Base-by-base conservation (phyloP, 768 basidiomycete species). In the Terana coerulea region DNA sequence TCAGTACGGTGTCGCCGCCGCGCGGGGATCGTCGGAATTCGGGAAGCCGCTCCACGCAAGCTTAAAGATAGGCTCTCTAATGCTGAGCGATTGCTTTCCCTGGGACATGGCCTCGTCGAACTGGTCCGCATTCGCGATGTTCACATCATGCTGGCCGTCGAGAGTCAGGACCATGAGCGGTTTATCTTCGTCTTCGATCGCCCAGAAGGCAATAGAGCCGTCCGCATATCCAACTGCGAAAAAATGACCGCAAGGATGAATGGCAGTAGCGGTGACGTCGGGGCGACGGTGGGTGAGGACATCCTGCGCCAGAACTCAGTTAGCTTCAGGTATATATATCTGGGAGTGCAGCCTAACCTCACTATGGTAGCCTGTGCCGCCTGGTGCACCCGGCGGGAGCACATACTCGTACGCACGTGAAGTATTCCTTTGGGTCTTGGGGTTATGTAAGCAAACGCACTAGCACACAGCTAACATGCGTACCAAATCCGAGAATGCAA, bases 181-280 rank as follows among this genome's bases (percentile, higher is more conserved):
- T 47, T 80, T 79, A 51, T 86, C 83, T 54, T 86, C 78, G 56
- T 94, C 90, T 39, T 88, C 83, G 2, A 84, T 69, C 0, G 88
- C 83, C 86, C 91, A 93, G 64, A 94, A 89, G 4, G 85, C 80
- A 28, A 95, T 76, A 45, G 80, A 84, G 7, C 93, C 91, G 64
- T 95, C 93, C 15, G 80, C 74, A 61, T 94, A 79, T 0, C 93
- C 92, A 11, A 81, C 84, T 19, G 80, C 88, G 53, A 95, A 86
- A 53, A 91, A 75, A 53, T 91, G 83, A 0, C 73, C 86, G 30
- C 84, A 71, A 5, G 91, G 89, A 63, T 93, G 83, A 56, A 92
- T 73, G 3, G 85, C 74, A 3, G 93, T 56, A 25, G 81, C 78
- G 0, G 86, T 91, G 6, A 88, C 86, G n/a, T 74, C 69, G 1